Evolutionary conservation across 116 monocot species (phyloP).

Genomic region (Iris pallida): DNA sequence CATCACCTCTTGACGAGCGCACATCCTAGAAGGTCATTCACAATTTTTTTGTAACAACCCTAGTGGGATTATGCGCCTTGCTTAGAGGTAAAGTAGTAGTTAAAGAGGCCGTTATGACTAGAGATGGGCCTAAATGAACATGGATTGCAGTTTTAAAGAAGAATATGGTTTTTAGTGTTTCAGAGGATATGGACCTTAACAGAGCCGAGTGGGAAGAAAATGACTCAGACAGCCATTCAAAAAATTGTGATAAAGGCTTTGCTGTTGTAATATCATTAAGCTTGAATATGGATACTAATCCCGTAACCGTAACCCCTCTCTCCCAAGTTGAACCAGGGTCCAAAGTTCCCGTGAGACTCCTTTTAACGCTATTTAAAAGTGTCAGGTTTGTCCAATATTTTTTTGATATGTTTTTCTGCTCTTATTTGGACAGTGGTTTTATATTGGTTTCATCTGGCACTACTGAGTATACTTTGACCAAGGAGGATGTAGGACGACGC

Average conservation of each 20-base stretch:
- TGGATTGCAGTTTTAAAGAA: too few species aligned
- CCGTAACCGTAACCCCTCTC: not conserved
- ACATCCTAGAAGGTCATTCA: too few species aligned
- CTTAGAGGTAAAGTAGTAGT: too few species aligned
- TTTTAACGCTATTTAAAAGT: not conserved
- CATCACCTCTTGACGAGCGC: too few species aligned
- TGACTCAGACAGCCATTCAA: too few species aligned
- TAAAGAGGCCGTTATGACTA: too few species aligned
- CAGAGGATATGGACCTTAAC: too few species aligned
- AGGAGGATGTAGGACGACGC: slow-evolving; percentile 71
- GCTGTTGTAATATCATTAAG: not conserved
- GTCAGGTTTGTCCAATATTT: not conserved
- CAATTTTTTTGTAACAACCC: too few species aligned
- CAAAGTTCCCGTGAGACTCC: not conserved
- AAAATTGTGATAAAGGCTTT: not conserved
- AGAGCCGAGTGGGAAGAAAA: too few species aligned
- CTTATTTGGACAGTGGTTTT: slow-evolving; percentile 43
- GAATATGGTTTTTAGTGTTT: too few species aligned
- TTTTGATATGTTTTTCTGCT: not conserved
- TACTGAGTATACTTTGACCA: slow-evolving; percentile 70
- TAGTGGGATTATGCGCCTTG: too few species aligned
- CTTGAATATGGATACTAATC: not conserved
- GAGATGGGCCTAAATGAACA: too few species aligned
- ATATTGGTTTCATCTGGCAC: slow-evolving; percentile 54
- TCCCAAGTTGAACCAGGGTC: not conserved